These are phyloP conservation scores for Baudoinia panamericana DNA, from an alignment of 495 filamentous ascomycete species.

Conservation along the genomic window DNA sequence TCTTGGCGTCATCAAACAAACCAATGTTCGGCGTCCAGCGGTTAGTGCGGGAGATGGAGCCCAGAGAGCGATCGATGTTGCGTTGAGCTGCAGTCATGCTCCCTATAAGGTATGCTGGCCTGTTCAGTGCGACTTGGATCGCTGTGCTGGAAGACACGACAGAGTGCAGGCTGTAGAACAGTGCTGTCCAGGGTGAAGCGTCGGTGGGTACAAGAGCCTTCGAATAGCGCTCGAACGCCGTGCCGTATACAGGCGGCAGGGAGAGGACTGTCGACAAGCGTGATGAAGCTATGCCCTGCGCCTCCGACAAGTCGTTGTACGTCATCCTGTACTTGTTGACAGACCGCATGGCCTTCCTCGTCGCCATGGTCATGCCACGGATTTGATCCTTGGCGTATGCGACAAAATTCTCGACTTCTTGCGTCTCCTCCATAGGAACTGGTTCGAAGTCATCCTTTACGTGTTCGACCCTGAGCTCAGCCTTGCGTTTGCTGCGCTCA, in stretches of 20 bases:
- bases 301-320: constrained; percentile 52
- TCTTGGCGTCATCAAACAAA: constrained; percentile 77
- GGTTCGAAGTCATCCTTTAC: constrained; percentile 79
- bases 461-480: constrained; percentile 64
- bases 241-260: constrained; percentile 53
- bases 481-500: constrained; percentile 75
- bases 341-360: constrained; percentile 62
- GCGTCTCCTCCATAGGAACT: constrained; percentile 54
- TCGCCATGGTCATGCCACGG: constrained; percentile 66
- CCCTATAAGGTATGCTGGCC: constrained; percentile 65
- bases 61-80: constrained; percentile 61
- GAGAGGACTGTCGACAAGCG: constrained; percentile 47
- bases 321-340: constrained; percentile 45
- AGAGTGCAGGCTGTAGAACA: constrained; percentile 61
- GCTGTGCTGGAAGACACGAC: constrained; percentile 68
- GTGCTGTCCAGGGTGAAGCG: constrained; percentile 57
- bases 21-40: constrained; percentile 57
- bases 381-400: constrained; percentile 79
- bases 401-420: constrained; percentile 89
- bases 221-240: constrained; percentile 61
- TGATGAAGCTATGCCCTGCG: constrained; percentile 45
- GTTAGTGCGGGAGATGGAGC: constrained; percentile 55
- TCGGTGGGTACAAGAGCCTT: constrained; percentile 52
- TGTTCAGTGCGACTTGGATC: constrained; percentile 63
- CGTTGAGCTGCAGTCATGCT: constrained; percentile 48